phyloP scores from a whole-genome alignment of 306 rosid genomes.

The Quercus agrifolia region DNA sequence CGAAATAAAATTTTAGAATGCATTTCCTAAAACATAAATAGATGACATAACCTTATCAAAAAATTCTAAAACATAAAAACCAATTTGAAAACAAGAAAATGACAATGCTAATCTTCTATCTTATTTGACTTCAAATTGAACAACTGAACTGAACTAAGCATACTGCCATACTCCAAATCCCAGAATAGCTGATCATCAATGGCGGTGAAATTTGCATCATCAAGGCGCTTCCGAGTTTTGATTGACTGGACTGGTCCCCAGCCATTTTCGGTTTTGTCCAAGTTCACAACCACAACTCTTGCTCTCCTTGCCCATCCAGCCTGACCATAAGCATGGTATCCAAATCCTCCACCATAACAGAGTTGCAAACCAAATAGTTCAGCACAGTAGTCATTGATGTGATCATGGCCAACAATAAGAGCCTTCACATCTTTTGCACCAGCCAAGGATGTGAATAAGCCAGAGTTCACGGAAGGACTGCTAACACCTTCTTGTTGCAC shows the following conservation, averaged over 20 bases:
- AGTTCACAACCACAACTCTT: conserved; percentile 67
- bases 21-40: too few species aligned
- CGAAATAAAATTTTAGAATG: too few species aligned
- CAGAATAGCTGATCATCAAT: conserved; percentile 61
- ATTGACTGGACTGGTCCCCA: conserved; percentile 85
- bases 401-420: conserved; percentile 87
- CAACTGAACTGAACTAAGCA: too few species aligned
- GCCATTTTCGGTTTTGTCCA: conserved; percentile 48
- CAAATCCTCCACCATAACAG: conserved; percentile 90
- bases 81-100: too few species aligned
- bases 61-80: too few species aligned
- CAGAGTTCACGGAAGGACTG: conserved; percentile 80
- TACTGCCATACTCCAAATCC: conserved; percentile 4
- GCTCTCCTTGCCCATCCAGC: conserved; percentile 96
- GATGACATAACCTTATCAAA: too few species aligned
- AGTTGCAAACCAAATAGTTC: conserved; percentile 56
- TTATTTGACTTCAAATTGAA: too few species aligned
- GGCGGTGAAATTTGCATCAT: conserved; percentile 56
- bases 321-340: conserved; percentile 92
- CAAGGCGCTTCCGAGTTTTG: conserved; percentile 89
- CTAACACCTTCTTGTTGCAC: conserved; percentile 68
- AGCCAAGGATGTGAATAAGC: conserved; percentile 85
- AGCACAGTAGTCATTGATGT: conserved; percentile 89
- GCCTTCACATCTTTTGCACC: conserved; percentile 89
- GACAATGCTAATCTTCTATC: too few species aligned